Evolutionary conservation across 768 basidiomycete species (phyloP), one percentile per base, ranked within the genome.

Genomic region (Xanthoconium purpureum): DNA sequence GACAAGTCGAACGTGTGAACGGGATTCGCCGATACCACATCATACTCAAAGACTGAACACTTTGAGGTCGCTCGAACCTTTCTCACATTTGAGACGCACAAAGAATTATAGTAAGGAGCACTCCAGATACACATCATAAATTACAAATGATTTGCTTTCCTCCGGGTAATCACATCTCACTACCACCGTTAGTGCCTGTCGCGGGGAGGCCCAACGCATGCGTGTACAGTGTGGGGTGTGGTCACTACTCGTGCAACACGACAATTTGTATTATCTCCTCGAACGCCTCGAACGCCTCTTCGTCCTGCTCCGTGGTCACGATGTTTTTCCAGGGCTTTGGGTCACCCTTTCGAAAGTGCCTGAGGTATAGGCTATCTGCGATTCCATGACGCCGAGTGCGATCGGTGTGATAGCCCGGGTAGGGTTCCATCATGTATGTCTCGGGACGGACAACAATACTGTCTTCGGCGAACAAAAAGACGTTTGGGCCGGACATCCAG

Each of bases 401-500:
- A 18, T 42, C 30, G 0, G 38, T 28, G 14, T 43, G 15, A n/a
- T 56, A 55, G 3, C 58, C 46, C 3, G 47, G 58, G 43, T 51
- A 59, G 6, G 54, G 56, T 35, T 50, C 32, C 1, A 6, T 6
- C 1, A 18, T n/a, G 28, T 30, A 32, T 10, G 37, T 51, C 44
- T 50, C 32, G 2, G 54, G 61, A 20, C 20, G 50, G 20, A 57
- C 45, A 32, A 61, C 50, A 35, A 57, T 65, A 3, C 52, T 57
- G 4, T 55, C 37, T 24, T 55, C 2, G 40, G 44, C 37, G 20
- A 61, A 63, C 3, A 52, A 54, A 44, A 63, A 59, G 33, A 61
- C 61, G 20, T 58, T 12, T 14, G 61, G 57, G 8, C 59, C 52
- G 1, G 57, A 30, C 44, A 12, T 65, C 78, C 81, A 28, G 67